Base-by-base conservation (phyloP, 73 alveolate species). In the Paramecium sonneborni region DNA sequence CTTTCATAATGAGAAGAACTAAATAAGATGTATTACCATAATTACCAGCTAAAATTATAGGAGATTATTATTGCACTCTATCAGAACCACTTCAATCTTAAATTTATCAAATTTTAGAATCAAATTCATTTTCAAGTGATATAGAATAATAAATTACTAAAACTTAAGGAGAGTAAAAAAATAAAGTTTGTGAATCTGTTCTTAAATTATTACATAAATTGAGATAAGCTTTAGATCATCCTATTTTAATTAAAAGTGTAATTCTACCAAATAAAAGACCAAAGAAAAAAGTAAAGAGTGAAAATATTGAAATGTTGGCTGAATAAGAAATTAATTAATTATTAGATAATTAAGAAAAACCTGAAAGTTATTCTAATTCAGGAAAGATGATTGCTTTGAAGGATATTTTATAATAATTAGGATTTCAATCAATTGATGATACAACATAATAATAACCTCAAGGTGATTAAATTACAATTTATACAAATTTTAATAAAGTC, bases 11-110 rank as follows among this genome's bases (percentile, higher is more conserved):
- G 86, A 93, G 99, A 93, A 93, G 99, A 86, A 95, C 98, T 56
- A 98, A 98, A 95, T 97, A 97, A 69, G 98, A 97, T 76, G 99
- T 98, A 28, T 85, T 98, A 12, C 92, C 94, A 76, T 99, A 97
- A 85, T 95, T 98, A 76, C 99, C 99, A n/a, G 98, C 98, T 7
- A 98, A 98, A 93, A 97, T 97, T 15, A 96, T 98, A 28, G 95
- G 96, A 62, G 99, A 98, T 94, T 95, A 94, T 84, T 92, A 95
- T 37, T 97, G 99, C 85, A 92, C 93, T 57, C 88, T 98, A 99
- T 93, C 97, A 18, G 69, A 43, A 39, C 85, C 94, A 12, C 37
- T 93, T 32, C 97, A 98, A 92, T 85, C 93, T 28, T 69, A 90
- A 74, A 57, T 96, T 55, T 96, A 95, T 91, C 94, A 97, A 30